These are phyloP conservation scores for Pleurotus sapidus DNA, from an alignment of 768 basidiomycete genomes.

Conservation along the genomic window DNA sequence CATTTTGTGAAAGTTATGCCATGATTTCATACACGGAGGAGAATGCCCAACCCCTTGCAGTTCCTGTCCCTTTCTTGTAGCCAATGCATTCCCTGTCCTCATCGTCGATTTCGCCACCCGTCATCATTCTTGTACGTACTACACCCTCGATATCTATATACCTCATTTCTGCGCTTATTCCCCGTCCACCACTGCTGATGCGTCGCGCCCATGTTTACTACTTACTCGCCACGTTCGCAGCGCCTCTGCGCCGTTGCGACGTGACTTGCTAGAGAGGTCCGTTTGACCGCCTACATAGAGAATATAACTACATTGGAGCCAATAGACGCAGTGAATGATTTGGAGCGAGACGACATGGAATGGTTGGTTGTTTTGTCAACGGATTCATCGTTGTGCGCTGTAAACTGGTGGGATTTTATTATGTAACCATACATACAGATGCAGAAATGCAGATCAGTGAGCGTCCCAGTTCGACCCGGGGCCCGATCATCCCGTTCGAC, in stretches of 20 bases:
- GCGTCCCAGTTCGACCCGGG: not conserved
- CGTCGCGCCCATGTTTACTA: too few species aligned
- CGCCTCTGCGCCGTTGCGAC: too few species aligned
- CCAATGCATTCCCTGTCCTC: not conserved
- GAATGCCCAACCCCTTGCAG: not conserved
- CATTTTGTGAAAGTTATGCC: not conserved
- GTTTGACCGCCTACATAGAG: not conserved
- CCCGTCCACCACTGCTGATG: not conserved
- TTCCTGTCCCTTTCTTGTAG: not conserved
- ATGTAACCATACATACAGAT: not conserved
- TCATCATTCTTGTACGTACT: constrained; percentile 7
- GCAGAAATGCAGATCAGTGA: constrained; percentile 1
- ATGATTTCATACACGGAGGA: constrained; percentile 1
- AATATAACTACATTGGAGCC: not conserved
- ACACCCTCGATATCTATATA: not conserved
- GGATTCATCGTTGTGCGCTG: not conserved
- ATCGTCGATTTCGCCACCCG: not conserved
- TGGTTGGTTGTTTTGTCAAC: constrained; percentile 6
- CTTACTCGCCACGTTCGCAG: too few species aligned
- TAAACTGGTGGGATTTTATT: not conserved
- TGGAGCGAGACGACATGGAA: not conserved
- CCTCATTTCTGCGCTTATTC: not conserved
- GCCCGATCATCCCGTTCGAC: constrained; percentile 4
- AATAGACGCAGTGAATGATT: not conserved
- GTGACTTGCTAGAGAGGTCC: too few species aligned